Conservation (phyloP, 352 stramenopile species). For the Phytophthora sansomeana region DNA sequence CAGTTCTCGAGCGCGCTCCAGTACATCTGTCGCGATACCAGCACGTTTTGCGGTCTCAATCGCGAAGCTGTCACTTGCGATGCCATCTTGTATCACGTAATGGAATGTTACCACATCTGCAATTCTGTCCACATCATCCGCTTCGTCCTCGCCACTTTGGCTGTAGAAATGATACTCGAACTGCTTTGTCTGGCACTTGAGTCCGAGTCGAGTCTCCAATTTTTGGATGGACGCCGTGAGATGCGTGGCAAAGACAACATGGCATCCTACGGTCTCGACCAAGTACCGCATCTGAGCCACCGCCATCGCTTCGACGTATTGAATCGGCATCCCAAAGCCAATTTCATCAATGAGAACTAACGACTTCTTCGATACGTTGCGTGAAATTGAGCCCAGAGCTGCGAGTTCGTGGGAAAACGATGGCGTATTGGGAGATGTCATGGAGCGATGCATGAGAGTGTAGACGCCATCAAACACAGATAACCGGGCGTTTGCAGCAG, state of each 20-base stretch:
- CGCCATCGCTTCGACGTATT: slow-evolving; percentile 31
- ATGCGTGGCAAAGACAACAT: slow-evolving; percentile 53
- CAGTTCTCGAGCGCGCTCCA: slow-evolving; percentile 21
- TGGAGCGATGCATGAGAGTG: slow-evolving; percentile 67
- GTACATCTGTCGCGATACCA: slow-evolving; percentile 29
- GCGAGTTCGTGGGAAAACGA: slow-evolving; percentile 27
- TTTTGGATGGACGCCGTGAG: slow-evolving; percentile 32
- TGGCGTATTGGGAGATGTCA: slow-evolving; percentile 7
- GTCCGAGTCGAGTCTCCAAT: slow-evolving; percentile 19
- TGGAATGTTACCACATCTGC: slow-evolving; percentile 38
- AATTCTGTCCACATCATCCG: background rate
- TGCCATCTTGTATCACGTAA: slow-evolving; percentile 39
- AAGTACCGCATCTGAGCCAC: slow-evolving; percentile 43
- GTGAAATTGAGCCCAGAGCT: slow-evolving; percentile 39
- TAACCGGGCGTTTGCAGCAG: slow-evolving; percentile 45
- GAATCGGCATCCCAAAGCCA: slow-evolving; percentile 45
- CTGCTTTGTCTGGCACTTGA: slow-evolving; percentile 35
- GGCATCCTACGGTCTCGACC: slow-evolving; percentile 33
- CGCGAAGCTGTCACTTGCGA: slow-evolving; percentile 44
- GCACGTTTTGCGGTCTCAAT: slow-evolving; percentile 36
- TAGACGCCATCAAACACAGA: slow-evolving; percentile 72
- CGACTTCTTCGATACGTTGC: slow-evolving; percentile 35
- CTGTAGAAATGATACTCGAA: slow-evolving; percentile 37
- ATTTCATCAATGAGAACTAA: slow-evolving; percentile 60
- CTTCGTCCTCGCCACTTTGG: no score